Evolutionary conservation across 1,284 basidiomycete species (phyloP).

Genomic region (Cryptococcus sp.): DNA sequence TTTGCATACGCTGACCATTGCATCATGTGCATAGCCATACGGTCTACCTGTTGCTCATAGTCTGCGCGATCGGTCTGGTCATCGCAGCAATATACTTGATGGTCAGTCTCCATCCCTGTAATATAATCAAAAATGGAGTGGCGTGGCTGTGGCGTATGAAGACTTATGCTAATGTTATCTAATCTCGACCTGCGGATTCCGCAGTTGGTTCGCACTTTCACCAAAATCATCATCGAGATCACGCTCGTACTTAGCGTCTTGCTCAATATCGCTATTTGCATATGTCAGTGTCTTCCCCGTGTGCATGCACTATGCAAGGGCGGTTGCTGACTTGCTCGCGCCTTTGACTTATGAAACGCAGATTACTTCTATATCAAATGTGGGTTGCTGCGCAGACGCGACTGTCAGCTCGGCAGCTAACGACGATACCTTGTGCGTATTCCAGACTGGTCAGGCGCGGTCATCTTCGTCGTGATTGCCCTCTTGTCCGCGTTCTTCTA

Average conservation of each 20-base stretch:
- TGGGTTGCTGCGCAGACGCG: constrained; percentile 21
- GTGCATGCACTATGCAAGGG: background rate
- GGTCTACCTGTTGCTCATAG: constrained; percentile 68
- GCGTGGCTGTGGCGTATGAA: no score
- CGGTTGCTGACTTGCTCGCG: background rate
- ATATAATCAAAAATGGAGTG: no score
- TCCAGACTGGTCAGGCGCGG: constrained; percentile 58
- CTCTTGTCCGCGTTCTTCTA: constrained; percentile 77
- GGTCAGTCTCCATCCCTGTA: constrained; percentile 20
- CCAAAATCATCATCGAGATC: constrained; percentile 76
- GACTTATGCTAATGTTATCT: background rate
- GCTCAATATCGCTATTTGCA: constrained; percentile 64
- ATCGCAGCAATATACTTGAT: constrained; percentile 53
- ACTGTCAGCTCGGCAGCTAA: background rate
- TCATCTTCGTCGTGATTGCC: constrained; percentile 70
- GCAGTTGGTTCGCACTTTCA: constrained; percentile 69
- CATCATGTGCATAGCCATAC: constrained; percentile 52
- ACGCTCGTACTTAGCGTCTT: constrained; percentile 70
- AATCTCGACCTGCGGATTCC: background rate
- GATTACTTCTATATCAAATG: constrained; percentile 75
- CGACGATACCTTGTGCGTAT: background rate
- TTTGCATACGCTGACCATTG: background rate
- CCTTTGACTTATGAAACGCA: constrained; percentile 14
- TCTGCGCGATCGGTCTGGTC: constrained; percentile 64
- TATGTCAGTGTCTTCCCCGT: constrained; percentile 37